These are phyloP conservation scores for Setaria viridis DNA, from an alignment of 202 grass and related monocot genomes.

Conservation along the genomic window DNA sequence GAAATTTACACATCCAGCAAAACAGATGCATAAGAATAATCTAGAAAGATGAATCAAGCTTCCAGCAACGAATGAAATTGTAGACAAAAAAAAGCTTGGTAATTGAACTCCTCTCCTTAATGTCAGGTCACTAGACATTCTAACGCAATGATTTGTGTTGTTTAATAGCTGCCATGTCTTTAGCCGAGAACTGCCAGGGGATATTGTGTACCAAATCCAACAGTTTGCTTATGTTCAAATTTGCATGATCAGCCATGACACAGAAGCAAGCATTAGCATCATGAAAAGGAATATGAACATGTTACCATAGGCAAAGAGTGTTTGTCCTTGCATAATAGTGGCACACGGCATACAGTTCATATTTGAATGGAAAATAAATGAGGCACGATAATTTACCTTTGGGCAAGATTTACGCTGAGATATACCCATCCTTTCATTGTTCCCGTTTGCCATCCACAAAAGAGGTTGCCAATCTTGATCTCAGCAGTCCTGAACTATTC, in stretches of 20 bases:
- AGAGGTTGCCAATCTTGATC: conserved; percentile 38
- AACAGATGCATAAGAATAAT: conserved; percentile 13
- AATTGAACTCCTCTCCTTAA: conserved; percentile 17
- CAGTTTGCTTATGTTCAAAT: not conserved
- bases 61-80: not conserved
- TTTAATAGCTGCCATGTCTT: not conserved
- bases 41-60: not conserved
- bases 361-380: conserved; percentile 5
- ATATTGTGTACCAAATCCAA: not conserved
- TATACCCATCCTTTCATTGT: conserved; percentile 31
- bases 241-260: conserved; percentile 6
- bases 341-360: not conserved
- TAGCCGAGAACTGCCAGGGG: not conserved
- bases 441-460: conserved; percentile 30
- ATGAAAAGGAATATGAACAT: not conserved
- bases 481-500: conserved; percentile 36
- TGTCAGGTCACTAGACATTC: not conserved
- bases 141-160: not conserved
- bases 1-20: not conserved
- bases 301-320: not conserved
- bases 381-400: conserved; percentile 46
- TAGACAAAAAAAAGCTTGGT: not conserved
- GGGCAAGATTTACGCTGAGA: conserved; percentile 50
- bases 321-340: conserved; percentile 6
- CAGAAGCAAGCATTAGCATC: not conserved